These are phyloP conservation scores for Candida sanyaensis DNA, from an alignment of 1,139 yeast species.

Conservation along the genomic window DNA sequence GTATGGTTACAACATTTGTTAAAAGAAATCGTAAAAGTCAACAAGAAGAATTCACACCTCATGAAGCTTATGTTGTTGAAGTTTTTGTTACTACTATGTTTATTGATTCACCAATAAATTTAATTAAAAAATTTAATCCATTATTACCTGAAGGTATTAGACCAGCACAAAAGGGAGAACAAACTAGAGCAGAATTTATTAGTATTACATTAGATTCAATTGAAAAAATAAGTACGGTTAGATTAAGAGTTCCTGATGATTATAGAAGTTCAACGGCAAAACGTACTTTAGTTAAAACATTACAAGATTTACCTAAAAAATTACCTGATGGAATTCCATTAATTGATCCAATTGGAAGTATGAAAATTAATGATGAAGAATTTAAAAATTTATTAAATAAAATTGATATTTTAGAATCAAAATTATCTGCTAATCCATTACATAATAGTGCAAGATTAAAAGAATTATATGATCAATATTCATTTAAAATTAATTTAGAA, in stretches of 20 bases:
- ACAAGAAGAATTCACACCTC: slow-evolving; percentile 61
- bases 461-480: slow-evolving; percentile 64
- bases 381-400: slow-evolving; percentile 72
- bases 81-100: slow-evolving; percentile 83
- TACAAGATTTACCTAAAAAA: slow-evolving; percentile 77
- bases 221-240: slow-evolving; percentile 71
- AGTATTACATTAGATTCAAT: slow-evolving; percentile 85
- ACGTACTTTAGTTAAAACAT: slow-evolving; percentile 72
- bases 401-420: slow-evolving; percentile 78
- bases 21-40: slow-evolving; percentile 53
- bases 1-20: slow-evolving; percentile 74
- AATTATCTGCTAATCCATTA: slow-evolving; percentile 69
- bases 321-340: slow-evolving; percentile 88
- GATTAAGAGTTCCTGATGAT: slow-evolving; percentile 83
- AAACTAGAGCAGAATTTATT: slow-evolving; percentile 72
- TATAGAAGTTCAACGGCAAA: slow-evolving; percentile 69
- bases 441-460: slow-evolving; percentile 62
- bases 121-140: slow-evolving; percentile 74
- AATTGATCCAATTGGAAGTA: slow-evolving; percentile 86
- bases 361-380: slow-evolving; percentile 85
- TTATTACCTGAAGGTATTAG: slow-evolving; percentile 83
- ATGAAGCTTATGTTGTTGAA: slow-evolving; percentile 84
- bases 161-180: slow-evolving; percentile 75
- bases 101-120: slow-evolving; percentile 70
- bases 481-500: slow-evolving; percentile 62